Base-by-base conservation (phyloP, 1,139 yeast species). In the Magnusiomyces paraingens region DNA sequence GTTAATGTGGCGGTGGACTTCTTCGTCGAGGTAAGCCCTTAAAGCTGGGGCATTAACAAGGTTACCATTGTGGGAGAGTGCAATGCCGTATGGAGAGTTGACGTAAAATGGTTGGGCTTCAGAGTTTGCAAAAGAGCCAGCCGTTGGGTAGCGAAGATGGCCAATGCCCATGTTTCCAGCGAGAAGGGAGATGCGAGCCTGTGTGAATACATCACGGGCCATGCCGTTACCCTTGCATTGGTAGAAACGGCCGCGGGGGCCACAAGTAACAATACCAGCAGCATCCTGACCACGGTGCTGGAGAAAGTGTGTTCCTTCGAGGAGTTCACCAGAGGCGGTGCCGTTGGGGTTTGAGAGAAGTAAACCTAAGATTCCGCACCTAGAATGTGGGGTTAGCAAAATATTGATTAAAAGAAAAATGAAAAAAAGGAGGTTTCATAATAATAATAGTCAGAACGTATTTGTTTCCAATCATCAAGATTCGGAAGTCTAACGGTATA, bases 221-320 rank as follows among this genome's bases (percentile, higher is more conserved):
- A 94, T 89, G 60, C 99, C 99, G 70, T 90, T 93, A 62, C 99
- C 99, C 73, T 93, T 93, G 72, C 98, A 93, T 73, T 93, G 98
- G 73, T 89, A 91, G 56, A 94, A 79, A 57, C 99, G 79, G 60
- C 99, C 99, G 60, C 91, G 83, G 51, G 87, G 76, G 52, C 97
- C 99, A 71, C 97, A 90, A 12, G 99, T 94, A 44, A 89, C 94
- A 57, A 93, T 91, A 59, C 99, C 99, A n/a, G 98, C 97, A 12
- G 99, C 99, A 70, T 93, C 99, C 72, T 93, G 99, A 49, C 99
- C 99, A 67, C 99, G 81, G 69, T 93, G 99, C 69, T 93, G 99
- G 59, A 93, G 76, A 69, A 86, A 93, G 76, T 90, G 83, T 59
- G 95, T 87, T 18, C 96, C 97, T 70, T 93, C 99, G 59, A 89